A percentile compares a stretch with the other conserved stretches of the same genome.
Evolutionary conservation across 352 stramenopile genomes (phyloP).

Genomic region (Phytophthora cryptogea): DNA sequence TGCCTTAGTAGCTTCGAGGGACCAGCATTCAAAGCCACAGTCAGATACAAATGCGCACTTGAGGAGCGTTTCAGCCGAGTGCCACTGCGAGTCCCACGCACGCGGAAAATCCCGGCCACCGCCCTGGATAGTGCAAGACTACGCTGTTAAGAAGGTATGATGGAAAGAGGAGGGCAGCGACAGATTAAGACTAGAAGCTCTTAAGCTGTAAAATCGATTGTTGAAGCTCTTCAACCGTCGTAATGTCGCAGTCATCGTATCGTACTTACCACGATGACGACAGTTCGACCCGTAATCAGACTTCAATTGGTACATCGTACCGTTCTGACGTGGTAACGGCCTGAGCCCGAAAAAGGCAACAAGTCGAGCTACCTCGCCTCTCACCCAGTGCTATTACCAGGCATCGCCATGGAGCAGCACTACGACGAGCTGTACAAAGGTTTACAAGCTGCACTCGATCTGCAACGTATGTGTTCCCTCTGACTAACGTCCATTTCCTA

Average conservation of each 20-base stretch:
- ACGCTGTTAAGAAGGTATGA: too few species aligned
- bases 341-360: slow-evolving; percentile 28
- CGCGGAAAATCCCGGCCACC: too few species aligned
- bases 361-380: neutral
- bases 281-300: neutral
- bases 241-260: neutral
- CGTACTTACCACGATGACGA: too few species aligned
- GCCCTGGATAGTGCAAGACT: too few species aligned
- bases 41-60: neutral
- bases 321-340: slow-evolving; percentile 22
- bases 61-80: neutral
- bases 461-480: neutral
- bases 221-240: neutral
- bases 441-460: slow-evolving; percentile 9
- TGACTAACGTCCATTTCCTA: neutral
- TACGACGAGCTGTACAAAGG: slow-evolving; percentile 87
- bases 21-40: neutral
- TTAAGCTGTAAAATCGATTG: neutral
- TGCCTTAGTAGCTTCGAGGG: too few species aligned
- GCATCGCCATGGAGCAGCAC: slow-evolving; percentile 51
- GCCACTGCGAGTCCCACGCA: too few species aligned
- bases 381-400: neutral
- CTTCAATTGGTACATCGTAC: slow-evolving; percentile 13
- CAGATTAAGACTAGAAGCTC: too few species aligned
- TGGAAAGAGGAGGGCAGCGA: too few species aligned